Evolutionary conservation across 352 stramenopile species (phyloP), one percentile per base, ranked within the genome.

Genomic region (Phytophthora colocasiae): DNA sequence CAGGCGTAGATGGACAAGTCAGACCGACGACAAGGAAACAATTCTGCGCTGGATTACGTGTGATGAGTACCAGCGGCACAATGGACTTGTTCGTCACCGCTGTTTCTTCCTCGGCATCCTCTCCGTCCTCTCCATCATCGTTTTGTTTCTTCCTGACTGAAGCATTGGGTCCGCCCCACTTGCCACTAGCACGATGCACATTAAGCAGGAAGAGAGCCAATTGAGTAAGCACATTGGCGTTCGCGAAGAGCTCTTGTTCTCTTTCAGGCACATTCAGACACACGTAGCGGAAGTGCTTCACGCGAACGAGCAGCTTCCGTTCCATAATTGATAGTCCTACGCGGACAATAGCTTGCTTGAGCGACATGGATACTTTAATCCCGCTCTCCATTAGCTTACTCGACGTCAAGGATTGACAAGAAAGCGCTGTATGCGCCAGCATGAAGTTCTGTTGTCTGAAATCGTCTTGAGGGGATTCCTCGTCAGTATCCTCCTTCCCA

Each of bases 241-340:
- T 97, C 7, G 93, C 85, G 68, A 99, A 98, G 7, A 98, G 70
- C 47, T 90, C 73, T 52, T 94, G 83, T 32, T 96, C 90, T 22
- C 85, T 74, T 48, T 97, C 87, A 0, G 81, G 75, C 0, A 96
- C 87, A 36, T 96, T 91, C 19, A 99, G 69, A 54, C 97, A 98
- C 5, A 98, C 96, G 73, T 99, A 99, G 12, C 97, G 95, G 66
- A 99, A 99, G 73, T 99, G 95, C 67, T 97, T 98, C 10, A 98
- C 91, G 7, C 94, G 84, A 15, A 96, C 93, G 14, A 99, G 96
- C 26, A 96, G 89, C 60, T 97, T 97, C 10, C 97, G 91, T 53
- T 99, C 96, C 65, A 98, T 92, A 55, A 99, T 96, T 19, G 89
- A 97, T 11, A 98, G 87, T 4, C 95, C 97, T 8, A 98, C 96